These are phyloP conservation scores for Hordeum marinum DNA, from an alignment of 176 grass and related monocot species.

Conservation along the genomic window DNA sequence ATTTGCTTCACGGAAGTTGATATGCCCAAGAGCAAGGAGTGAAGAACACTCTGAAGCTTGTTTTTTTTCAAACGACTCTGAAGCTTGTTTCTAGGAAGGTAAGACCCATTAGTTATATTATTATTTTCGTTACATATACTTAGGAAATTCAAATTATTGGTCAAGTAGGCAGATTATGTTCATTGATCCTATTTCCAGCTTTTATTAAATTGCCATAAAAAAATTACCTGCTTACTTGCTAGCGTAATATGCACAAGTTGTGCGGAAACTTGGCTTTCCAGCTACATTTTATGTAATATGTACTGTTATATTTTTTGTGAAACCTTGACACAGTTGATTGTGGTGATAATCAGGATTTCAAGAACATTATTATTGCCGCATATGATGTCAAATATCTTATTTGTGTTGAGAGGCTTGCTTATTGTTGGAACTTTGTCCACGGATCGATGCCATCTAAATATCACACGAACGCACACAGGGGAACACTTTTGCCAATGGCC, in stretches of 20 bases:
- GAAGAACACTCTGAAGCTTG: slow-evolving; percentile 11
- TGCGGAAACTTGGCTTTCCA: slow-evolving; percentile 68
- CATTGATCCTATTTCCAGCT: neutral
- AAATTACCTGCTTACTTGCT: slow-evolving; percentile 21
- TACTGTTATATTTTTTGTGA: neutral
- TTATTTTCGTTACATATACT: neutral
- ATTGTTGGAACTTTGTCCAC: neutral
- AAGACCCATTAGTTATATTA: neutral
- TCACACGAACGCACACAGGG: too few species aligned
- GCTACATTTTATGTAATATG: slow-evolving; percentile 56
- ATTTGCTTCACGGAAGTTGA: slow-evolving; percentile 83
- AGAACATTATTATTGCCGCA: slow-evolving; percentile 62
- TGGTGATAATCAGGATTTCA: slow-evolving; percentile 58
- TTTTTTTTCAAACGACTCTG: neutral
- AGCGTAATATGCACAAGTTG: slow-evolving; percentile 53
- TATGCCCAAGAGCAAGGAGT: slow-evolving; percentile 76
- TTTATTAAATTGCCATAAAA: neutral
- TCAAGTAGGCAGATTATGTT: neutral
- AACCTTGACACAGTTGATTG: neutral
- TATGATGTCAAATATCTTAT: slow-evolving; percentile 15
- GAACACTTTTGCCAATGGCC: too few species aligned
- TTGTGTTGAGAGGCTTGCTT: slow-evolving; percentile 65
- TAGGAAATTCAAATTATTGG: neutral
- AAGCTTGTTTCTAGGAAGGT: slow-evolving; percentile 52
- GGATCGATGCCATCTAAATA: too few species aligned